Evolutionary conservation across 129 eudicot species (phyloP).

Genomic region (Tagetes erecta): DNA sequence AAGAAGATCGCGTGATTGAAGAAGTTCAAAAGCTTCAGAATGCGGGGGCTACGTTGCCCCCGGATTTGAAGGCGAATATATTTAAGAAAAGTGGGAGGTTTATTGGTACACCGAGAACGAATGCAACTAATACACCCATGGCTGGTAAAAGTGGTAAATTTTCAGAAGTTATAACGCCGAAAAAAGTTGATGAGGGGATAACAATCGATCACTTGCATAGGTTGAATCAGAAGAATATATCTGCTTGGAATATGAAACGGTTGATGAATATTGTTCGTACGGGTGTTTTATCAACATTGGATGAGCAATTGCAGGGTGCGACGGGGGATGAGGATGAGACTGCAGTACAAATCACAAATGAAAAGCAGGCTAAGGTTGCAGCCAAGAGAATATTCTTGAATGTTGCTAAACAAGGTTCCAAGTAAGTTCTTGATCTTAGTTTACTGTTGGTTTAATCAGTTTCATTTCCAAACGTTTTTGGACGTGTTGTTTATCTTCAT

Average conservation of each 20-base stretch:
- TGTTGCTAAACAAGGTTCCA: constrained; percentile 83
- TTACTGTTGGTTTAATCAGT: neutral
- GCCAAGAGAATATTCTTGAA: constrained; percentile 75
- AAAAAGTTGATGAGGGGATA: constrained; percentile 52
- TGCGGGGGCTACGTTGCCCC: constrained; percentile 65
- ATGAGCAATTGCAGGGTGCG: constrained; percentile 59
- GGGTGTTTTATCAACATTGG: constrained; percentile 69
- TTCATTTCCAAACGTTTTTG: neutral
- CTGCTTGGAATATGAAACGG: constrained; percentile 93
- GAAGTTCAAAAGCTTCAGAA: constrained; percentile 63
- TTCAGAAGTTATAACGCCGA: constrained; percentile 39
- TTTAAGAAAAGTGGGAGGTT: constrained; percentile 52
- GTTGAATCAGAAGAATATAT: constrained; percentile 67
- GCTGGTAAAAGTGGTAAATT: constrained; percentile 48
- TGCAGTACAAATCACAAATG: constrained; percentile 68
- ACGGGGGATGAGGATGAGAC: constrained; percentile 61
- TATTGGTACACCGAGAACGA: constrained; percentile 47
- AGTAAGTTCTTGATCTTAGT: constrained; percentile 42
- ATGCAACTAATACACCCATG: constrained; percentile 32
- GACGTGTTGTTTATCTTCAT: neutral
- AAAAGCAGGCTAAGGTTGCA: constrained; percentile 74
- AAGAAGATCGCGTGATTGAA: constrained; percentile 53
- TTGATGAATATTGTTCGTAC: constrained; percentile 68
- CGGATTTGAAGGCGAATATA: constrained; percentile 63
- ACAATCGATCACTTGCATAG: constrained; percentile 76